These are phyloP conservation scores for Cladobotryum mycophilum DNA, from an alignment of 2,329 filamentous ascomycete species.

Conservation along the genomic window DNA sequence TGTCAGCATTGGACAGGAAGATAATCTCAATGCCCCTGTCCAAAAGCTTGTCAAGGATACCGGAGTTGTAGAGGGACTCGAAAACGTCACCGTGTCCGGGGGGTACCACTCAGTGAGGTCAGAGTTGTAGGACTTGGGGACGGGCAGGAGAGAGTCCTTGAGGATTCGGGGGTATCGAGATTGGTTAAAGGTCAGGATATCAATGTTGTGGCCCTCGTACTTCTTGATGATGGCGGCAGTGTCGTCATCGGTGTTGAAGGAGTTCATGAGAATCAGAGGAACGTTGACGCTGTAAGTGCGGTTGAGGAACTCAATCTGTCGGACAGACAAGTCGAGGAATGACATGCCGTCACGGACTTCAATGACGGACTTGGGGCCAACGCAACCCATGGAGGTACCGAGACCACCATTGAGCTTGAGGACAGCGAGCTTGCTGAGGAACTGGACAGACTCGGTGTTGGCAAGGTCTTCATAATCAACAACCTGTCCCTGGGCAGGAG, in stretches of 20 bases:
- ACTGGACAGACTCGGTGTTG: conserved; percentile 84
- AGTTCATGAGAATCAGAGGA: conserved; percentile 99
- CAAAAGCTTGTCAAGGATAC: conserved; percentile 92
- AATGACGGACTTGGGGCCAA: conserved; percentile 98
- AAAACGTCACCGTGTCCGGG: conserved; percentile 99
- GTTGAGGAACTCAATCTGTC: conserved; percentile 99
- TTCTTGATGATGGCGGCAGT: conserved; percentile 99
- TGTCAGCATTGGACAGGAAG: conserved; percentile 99
- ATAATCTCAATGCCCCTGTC: conserved; percentile 94
- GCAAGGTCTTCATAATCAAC: conserved; percentile 88
- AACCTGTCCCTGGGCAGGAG: conserved; percentile 87
- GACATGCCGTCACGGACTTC: conserved; percentile 99
- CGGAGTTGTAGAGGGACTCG: conserved; percentile 99
- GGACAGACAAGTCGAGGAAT: conserved; percentile 96
- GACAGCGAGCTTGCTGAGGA: conserved; percentile 95
- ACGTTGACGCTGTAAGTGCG: conserved; percentile 96
- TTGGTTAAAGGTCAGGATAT: conserved; percentile 99
- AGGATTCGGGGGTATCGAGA: conserved; percentile 95
- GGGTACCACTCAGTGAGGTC: conserved; percentile 97
- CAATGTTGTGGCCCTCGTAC: conserved; percentile 99
- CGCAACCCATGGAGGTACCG: conserved; percentile 98
- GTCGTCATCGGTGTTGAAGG: conserved; percentile 98
- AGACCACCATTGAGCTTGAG: conserved; percentile 99
- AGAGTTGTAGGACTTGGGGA: conserved; percentile 82
- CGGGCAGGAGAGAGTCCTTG: conserved; percentile 96